Conservation (phyloP, 2,329 filamentous ascomycete species). For the Colletotrichum sp. region DNA sequence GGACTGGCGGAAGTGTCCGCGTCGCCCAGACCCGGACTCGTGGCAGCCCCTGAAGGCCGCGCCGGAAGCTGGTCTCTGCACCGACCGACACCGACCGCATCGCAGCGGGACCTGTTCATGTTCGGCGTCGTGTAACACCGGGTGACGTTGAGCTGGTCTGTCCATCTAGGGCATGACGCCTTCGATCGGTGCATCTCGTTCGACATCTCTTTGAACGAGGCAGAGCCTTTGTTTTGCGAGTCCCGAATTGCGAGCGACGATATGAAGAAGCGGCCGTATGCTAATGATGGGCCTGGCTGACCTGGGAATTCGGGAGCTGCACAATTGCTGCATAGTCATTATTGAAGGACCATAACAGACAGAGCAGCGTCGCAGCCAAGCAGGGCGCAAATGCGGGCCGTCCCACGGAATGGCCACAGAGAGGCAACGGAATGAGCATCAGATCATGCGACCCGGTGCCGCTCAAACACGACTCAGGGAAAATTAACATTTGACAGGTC, state of each 20-base stretch:
- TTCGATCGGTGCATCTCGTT: background rate
- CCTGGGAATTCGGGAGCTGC: background rate
- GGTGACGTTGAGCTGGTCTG: background rate
- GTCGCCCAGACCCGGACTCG: conserved; percentile 6
- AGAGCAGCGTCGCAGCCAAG: background rate
- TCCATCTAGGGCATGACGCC: background rate
- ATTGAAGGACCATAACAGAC: background rate
- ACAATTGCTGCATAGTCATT: background rate
- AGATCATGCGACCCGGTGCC: background rate
- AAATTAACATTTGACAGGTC: background rate
- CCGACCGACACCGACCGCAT: background rate
- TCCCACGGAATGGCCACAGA: conserved; percentile 2
- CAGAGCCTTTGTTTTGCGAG: conserved; percentile 4
- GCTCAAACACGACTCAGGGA: background rate
- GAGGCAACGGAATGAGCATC: conserved; percentile 1
- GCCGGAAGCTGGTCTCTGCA: background rate
- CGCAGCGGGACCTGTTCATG: background rate
- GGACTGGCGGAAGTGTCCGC: conserved; percentile 1
- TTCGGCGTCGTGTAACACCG: background rate
- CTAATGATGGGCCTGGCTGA: background rate
- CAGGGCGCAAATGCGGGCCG: conserved; percentile 7
- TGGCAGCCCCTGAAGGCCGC: conserved; percentile 3
- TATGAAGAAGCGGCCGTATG: conserved; percentile 8
- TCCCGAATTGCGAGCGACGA: background rate
- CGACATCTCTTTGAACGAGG: background rate